phyloP scores from a whole-genome alignment of 768 basidiomycete species.

The Tylopilus cervinicoccineus region DNA sequence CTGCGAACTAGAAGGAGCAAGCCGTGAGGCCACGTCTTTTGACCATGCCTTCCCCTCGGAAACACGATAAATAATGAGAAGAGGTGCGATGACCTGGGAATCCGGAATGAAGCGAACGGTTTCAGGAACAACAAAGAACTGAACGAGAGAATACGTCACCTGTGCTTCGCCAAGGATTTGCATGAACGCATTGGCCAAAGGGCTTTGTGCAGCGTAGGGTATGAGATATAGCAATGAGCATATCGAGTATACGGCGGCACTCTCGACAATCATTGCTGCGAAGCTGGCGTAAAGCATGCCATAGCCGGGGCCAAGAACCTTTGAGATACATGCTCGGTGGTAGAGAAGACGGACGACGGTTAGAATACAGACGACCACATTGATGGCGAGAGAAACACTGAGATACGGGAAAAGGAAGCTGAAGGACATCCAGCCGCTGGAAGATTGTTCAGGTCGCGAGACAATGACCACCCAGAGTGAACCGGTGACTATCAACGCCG shows the following conservation, averaged over 20 bases:
- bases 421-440: conserved; percentile 30
- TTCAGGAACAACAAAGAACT: background rate
- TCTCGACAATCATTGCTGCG: conserved; percentile 34
- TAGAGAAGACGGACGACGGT: conserved; percentile 31
- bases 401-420: conserved; percentile 31
- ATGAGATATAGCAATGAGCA: conserved; percentile 32
- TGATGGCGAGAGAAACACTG: conserved; percentile 31
- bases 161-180: conserved; percentile 30
- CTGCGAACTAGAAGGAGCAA: conserved; percentile 1
- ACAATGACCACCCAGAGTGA: conserved; percentile 28
- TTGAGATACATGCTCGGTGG: conserved; percentile 24
- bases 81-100: conserved; percentile 42
- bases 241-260: conserved; percentile 31
- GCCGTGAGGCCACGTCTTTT: conserved; percentile 14
- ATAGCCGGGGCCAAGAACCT: conserved; percentile 25
- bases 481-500: conserved; percentile 21
- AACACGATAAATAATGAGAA: conserved; percentile 47
- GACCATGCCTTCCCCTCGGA: conserved; percentile 44
- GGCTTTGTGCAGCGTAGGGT: conserved; percentile 21
- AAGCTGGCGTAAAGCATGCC: conserved; percentile 29
- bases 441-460: conserved; percentile 19
- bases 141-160: conserved; percentile 8
- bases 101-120: background rate
- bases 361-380: conserved; percentile 28
- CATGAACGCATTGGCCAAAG: conserved; percentile 27